Conservation (phyloP, 2,329 filamentous ascomycete species). For the Xylaria sp. region DNA sequence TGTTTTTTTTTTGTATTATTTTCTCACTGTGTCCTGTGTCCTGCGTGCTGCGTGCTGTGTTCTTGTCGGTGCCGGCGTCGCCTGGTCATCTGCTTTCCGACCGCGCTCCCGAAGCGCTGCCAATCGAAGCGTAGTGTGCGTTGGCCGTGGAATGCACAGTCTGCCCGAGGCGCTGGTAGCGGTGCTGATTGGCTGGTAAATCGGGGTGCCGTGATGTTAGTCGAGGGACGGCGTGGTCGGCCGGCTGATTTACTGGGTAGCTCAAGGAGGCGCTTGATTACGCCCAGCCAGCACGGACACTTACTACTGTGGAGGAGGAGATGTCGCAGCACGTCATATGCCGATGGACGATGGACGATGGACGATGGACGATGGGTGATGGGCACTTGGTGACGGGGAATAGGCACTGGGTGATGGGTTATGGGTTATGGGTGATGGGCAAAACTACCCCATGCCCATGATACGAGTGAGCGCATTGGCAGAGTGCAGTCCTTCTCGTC, state of each 20-base stretch:
- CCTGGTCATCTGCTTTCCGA: too few species aligned
- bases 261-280: too few species aligned
- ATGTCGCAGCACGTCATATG: conserved; percentile 12
- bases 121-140: conserved; percentile 3
- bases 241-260: too few species aligned
- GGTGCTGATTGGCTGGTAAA: conserved; percentile 23
- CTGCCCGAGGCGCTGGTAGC: conserved; percentile 28
- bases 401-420: too few species aligned
- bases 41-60: background rate
- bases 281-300: background rate
- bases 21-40: background rate
- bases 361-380: background rate
- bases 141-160: background rate
- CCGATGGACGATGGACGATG: background rate
- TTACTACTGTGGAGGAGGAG: background rate
- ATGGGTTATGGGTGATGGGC: too few species aligned
- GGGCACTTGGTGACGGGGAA: too few species aligned
- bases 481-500: background rate
- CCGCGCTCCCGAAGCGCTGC: conserved; percentile 1
- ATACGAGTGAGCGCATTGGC: conserved; percentile 12
- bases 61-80: too few species aligned
- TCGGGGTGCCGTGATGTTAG: conserved; percentile 9
- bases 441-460: background rate
- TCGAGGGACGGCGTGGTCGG: conserved; percentile 22
- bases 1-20: background rate